Evolutionary conservation across 306 rosid genomes (phyloP).

Genomic region (Medicago ruthenica): DNA sequence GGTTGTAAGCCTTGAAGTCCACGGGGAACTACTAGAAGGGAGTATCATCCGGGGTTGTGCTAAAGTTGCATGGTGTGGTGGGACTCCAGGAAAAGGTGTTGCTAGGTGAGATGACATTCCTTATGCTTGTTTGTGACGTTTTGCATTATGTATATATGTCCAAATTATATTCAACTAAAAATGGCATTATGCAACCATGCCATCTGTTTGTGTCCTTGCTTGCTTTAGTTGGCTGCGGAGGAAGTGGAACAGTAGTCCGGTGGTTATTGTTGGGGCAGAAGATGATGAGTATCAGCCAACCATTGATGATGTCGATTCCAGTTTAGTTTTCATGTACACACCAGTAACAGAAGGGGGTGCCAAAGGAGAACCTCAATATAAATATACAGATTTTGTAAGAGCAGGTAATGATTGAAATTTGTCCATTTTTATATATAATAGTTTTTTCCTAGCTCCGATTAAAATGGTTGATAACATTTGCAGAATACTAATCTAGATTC

Average conservation of each 20-base stretch:
- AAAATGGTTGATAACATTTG: conserved; percentile 29
- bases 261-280: conserved; percentile 94
- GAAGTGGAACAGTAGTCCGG: conserved; percentile 94
- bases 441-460: conserved; percentile 13
- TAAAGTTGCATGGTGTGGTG: conserved; percentile 96
- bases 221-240: conserved; percentile 90
- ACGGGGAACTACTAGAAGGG: conserved; percentile 90
- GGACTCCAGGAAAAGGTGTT: conserved; percentile 94
- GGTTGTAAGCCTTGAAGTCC: conserved; percentile 82
- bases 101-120: conserved; percentile 73
- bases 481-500: conserved; percentile 22
- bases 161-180: conserved; percentile 28
- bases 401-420: conserved; percentile 67
- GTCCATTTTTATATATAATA: conserved; percentile 28
- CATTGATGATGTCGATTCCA: conserved; percentile 88
- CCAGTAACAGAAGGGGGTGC: conserved; percentile 95
- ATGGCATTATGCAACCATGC: conserved; percentile 23
- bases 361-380: conserved; percentile 96
- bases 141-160: conserved; percentile 7
- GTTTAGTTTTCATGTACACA: conserved; percentile 97
- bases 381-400: conserved; percentile 88
- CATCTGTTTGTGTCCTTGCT: conserved; percentile 38
- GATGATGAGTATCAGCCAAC: conserved; percentile 78
- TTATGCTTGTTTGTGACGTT: conserved; percentile 1
- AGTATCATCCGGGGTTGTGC: conserved; percentile 74